Evolutionary conservation across 345 rosid species (phyloP), one percentile per base, ranked within the genome.

Genomic region (Euphorbia pulcherrima): DNA sequence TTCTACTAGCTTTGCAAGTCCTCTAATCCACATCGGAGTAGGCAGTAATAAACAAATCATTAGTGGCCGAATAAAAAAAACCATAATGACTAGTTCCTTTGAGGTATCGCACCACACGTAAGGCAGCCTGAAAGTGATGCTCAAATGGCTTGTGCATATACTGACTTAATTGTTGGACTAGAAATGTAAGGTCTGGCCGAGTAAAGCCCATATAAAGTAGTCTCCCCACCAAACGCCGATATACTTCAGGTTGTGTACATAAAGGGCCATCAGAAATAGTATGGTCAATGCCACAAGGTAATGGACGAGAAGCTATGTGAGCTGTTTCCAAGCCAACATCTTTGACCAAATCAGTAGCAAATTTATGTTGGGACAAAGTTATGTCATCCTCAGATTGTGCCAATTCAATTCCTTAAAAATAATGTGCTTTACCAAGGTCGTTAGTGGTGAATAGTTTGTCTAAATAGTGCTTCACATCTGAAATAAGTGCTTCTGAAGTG

Each of bases 31-130:
- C 8, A 51, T 51, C 55, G 6, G 2, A n/a, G 20, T 51, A 51
- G 0, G 24, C 24, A n/a, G 20, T 1, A 0, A 51, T 0, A 51
- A 5, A 0, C 0, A n/a, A 18, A 0, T 0, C n/a, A 1, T 51
- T 44, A 13, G 10, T 0, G 2, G 10, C 5, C 0, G 11, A 18
- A 21, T 5, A 51, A 18, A 0, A 2, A 1, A 51, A 8, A 0
- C 0, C 55, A 1, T 3, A 7, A 5, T 5, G 5, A 1, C 7
- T 0, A n/a, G 3, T 7, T 2, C 55, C 23, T 10, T 51, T 51
- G 0, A 51, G 8, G 1, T 51, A 51, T 51, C 6, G n/a, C 0
- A 51, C 23, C 0, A 51, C 1, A 18, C 20, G 26, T 1, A 51
- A 4, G 0, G 55, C 21, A 2, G 26, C 55, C 6, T 51, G 7